phyloP scores from a whole-genome alignment of 23 red algal genomes.

The Gracilaria gracilis region DNA sequence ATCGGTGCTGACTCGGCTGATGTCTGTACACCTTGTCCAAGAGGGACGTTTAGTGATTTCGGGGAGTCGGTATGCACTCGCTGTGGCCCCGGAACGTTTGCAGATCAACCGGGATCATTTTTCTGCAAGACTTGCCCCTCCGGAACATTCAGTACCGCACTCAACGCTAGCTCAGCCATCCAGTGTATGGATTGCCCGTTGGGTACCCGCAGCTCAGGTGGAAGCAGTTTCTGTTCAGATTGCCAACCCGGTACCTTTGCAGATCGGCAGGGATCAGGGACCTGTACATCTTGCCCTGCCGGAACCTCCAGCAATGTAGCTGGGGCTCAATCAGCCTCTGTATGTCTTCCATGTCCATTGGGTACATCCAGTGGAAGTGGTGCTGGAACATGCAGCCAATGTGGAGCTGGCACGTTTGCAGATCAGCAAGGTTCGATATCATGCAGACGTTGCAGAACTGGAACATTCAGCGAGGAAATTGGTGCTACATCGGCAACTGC shows the following conservation, averaged over 20 bases:
- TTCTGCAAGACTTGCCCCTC: conserved; percentile 32
- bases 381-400: background rate
- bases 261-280: background rate
- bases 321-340: background rate
- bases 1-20: background rate
- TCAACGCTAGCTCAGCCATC: background rate
- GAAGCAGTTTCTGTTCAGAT: background rate
- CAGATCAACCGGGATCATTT: conserved; percentile 1
- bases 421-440: conserved; percentile 1
- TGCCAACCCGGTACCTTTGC: conserved; percentile 19
- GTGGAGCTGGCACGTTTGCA: conserved; percentile 20
- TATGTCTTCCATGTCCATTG: conserved; percentile 27
- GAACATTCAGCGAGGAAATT: conserved; percentile 34
- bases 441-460: conserved; percentile 19
- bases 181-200: conserved; percentile 29
- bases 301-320: background rate
- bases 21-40: conserved; percentile 12
- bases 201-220: conserved; percentile 18
- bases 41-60: conserved; percentile 40
- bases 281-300: conserved; percentile 22
- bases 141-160: conserved; percentile 28
- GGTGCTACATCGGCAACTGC: conserved; percentile 3
- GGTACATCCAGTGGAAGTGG: conserved; percentile 41
- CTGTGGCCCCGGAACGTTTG: conserved; percentile 28
- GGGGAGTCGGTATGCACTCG: conserved; percentile 29